Evolutionary conservation across 768 basidiomycete species (phyloP), one percentile per base, ranked within the genome.

Genomic region (Naganishia kalamii): DNA sequence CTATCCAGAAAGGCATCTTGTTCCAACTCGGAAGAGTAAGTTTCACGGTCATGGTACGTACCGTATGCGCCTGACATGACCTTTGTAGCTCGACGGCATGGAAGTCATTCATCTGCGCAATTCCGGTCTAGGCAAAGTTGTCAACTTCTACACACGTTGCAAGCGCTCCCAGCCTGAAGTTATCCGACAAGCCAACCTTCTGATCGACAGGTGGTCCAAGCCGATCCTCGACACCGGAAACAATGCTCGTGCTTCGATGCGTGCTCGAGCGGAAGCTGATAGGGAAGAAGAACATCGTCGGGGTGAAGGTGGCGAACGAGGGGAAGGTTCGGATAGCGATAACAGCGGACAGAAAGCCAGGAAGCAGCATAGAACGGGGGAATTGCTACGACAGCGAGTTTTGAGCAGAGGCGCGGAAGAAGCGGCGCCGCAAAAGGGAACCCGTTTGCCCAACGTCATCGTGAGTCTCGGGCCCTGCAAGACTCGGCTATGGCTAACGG

Each of bases 91-190:
- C 52, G 57, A 41, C n/a, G 32, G 32, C 25, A n/a, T 62, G 63
- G 64, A 33, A 59, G 33, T 51, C 12, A 57, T 54, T 6, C 29
- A 90, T 5, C 86, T 99, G 71, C 94, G 93, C 75, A 90, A 94
- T 75, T 89, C 89, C 0, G 86, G 87, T 0, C 83, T 99, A 4
- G 96, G 96, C 17, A 87, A 87, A 65, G 84, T 98, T 70, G 82
- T 98, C 41, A 80, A 94, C 30, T 98, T 98, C 80, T 99, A 99
- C 82, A 94, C 92, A 25, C 92, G 92, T 74, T 90, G 88, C 82
- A 90, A 88, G 76, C 88, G 91, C 48, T 91, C 92, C 50, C 87
- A 87, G 4, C 83, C 88, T 0, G 86, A 88, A 60, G 87, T 99
- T 62, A 79, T 81, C n/a, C 86, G 89, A 60, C 84, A 85, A 46